A percentile compares a stretch with the other conserved stretches of the same genome.
Conservation (phyloP, 1,284 basidiomycete genomes). For the Malassezia arunalokei region DNA sequence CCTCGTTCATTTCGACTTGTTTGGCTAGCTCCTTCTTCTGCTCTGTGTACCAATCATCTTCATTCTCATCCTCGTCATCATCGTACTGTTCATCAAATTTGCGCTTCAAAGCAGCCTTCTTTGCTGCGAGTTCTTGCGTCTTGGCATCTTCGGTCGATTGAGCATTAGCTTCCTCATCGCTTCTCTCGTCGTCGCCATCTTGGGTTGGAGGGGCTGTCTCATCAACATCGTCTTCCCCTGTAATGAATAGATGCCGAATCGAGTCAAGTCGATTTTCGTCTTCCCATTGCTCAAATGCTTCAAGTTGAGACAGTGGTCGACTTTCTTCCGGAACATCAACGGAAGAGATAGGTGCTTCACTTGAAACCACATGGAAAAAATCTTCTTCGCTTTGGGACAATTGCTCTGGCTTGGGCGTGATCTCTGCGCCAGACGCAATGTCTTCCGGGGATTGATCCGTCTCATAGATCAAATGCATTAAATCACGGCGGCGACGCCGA, state of each 20-base stretch:
- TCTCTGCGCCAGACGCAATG: constrained; percentile 52
- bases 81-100: constrained; percentile 97
- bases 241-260: constrained; percentile 80
- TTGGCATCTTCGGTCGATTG: constrained; percentile 47
- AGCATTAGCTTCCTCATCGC: constrained; percentile 19
- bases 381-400: constrained; percentile 49
- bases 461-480: constrained; percentile 76
- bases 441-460: constrained; percentile 60
- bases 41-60: constrained; percentile 48
- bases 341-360: constrained; percentile 14
- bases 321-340: constrained; percentile 60
- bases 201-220: constrained; percentile 45
- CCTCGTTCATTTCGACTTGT: constrained; percentile 70
- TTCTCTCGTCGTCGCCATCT: constrained; percentile 34
- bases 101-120: constrained; percentile 81
- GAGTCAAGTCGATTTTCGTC: constrained; percentile 73
- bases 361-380: constrained; percentile 54
- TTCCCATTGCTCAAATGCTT: constrained; percentile 61
- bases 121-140: constrained; percentile 59
- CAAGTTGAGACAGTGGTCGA: constrained; percentile 53
- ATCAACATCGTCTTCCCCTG: constrained; percentile 52
- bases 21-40: constrained; percentile 82
- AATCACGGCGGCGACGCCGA: constrained; percentile 52
- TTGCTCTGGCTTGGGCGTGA: constrained; percentile 7
- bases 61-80: constrained; percentile 52